Percentiles rank a stretch among this genome's conserved stretches.
Evolutionary conservation across 345 rosid species (phyloP).

Genomic region (Citrus medica): DNA sequence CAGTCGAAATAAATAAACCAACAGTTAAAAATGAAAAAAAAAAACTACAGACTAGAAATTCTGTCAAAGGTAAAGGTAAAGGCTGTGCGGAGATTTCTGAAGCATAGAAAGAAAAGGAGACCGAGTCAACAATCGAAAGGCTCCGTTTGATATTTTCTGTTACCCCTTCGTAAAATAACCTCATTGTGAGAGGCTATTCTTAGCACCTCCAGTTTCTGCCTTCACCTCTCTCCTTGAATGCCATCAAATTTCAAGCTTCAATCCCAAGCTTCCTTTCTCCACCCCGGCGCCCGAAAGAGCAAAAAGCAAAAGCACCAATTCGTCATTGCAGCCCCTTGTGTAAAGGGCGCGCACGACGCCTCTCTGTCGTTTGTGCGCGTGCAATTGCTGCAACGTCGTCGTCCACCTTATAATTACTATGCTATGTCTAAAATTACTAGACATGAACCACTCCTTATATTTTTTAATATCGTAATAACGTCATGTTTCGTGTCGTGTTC

Average conservation of each 20-base stretch:
- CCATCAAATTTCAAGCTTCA: slow-evolving; percentile 24
- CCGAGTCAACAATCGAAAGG: slow-evolving; percentile 13
- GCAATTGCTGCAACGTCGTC: slow-evolving; percentile 4
- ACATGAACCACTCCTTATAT: not conserved
- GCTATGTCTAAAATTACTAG: slow-evolving; percentile 13
- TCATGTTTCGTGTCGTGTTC: slow-evolving; percentile 7
- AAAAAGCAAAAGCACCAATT: not conserved
- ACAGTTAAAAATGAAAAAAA: not conserved
- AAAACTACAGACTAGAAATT: not conserved
- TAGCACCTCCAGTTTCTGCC: slow-evolving; percentile 13
- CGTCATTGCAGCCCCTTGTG: slow-evolving; percentile 26
- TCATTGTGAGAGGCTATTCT: slow-evolving; percentile 23
- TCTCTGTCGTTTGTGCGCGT: slow-evolving; percentile 35
- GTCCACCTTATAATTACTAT: not conserved
- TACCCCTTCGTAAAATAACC: not conserved
- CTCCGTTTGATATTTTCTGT: not conserved
- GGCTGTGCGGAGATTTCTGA: slow-evolving; percentile 30
- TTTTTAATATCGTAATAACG: not conserved
- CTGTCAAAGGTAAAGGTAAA: slow-evolving; percentile 6
- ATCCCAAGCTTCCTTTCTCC: slow-evolving; percentile 2
- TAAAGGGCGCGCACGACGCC: slow-evolving; percentile 69
- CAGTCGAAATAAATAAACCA: not conserved
- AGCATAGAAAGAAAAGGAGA: slow-evolving; percentile 5
- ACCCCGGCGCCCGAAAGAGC: not conserved
- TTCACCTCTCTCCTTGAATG: slow-evolving; percentile 10